A percentile compares a stretch with the other conserved stretches of the same genome.
Evolutionary conservation across 352 stramenopile species (phyloP).

Genomic region (Globisporangium okanoganense): DNA sequence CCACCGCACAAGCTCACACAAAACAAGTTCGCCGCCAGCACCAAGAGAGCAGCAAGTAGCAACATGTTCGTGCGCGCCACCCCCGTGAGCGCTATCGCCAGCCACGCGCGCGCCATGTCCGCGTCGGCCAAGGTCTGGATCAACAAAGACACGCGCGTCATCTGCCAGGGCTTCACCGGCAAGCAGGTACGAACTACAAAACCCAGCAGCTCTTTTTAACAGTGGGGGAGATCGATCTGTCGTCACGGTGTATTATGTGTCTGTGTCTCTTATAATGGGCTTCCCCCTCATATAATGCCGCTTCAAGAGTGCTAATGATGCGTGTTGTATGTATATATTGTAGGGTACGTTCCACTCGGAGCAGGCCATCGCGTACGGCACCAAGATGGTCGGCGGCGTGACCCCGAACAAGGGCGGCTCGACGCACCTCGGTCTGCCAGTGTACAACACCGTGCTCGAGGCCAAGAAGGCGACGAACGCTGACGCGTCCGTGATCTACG

Average conservation of each 20-base stretch:
- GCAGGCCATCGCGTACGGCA: conserved; percentile 99
- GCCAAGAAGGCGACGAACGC: conserved; percentile 85
- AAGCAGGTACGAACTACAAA: conserved; percentile 88
- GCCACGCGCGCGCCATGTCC: conserved; percentile 77
- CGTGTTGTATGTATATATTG: neutral
- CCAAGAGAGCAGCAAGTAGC: neutral
- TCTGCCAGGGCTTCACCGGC: conserved; percentile 99
- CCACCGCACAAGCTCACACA: conserved; percentile 12
- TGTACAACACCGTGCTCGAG: conserved; percentile 97
- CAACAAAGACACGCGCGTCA: conserved; percentile 99
- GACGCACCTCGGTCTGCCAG: conserved; percentile 96
- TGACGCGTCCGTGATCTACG: conserved; percentile 99
- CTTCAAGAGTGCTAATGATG: neutral
- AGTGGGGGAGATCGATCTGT: neutral
- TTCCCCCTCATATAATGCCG: neutral
- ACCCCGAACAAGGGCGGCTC: conserved; percentile 98
- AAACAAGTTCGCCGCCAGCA: neutral
- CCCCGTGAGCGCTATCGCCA: conserved; percentile 42
- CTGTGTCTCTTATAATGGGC: neutral
- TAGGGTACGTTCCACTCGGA: conserved; percentile 98
- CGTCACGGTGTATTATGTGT: neutral
- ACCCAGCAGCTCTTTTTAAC: neutral
- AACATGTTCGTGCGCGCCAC: conserved; percentile 60
- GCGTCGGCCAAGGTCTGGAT: conserved; percentile 99
- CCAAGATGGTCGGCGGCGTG: conserved; percentile 98